Evolutionary conservation across 2,329 filamentous ascomycete genomes (phyloP).

Genomic region (Tolypocladium tundrense): DNA sequence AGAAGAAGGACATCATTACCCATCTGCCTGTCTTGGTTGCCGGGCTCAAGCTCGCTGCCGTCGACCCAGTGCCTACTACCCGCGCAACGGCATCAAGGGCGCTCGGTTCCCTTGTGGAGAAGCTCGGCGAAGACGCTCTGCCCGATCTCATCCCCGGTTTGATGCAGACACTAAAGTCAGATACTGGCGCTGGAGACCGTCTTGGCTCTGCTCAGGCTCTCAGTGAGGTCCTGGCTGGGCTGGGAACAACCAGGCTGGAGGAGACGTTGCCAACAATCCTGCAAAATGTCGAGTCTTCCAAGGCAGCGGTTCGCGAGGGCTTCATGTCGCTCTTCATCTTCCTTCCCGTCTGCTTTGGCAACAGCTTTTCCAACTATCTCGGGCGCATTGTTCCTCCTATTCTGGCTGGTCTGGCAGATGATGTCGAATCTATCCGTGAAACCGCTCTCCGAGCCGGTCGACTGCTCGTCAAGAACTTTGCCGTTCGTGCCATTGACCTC

Average conservation of each 20-base stretch:
- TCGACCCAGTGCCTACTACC: conserved; percentile 93
- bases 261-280: conserved; percentile 94
- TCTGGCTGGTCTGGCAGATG: conserved; percentile 85
- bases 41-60: conserved; percentile 77
- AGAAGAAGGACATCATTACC: conserved; percentile 83
- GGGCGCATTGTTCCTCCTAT: conserved; percentile 94
- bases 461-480: conserved; percentile 96
- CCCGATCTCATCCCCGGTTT: conserved; percentile 95
- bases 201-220: conserved; percentile 94
- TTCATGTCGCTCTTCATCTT: conserved; percentile 99
- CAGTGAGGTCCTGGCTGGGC: conserved; percentile 87
- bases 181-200: conserved; percentile 91
- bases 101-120: conserved; percentile 92
- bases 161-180: conserved; percentile 95
- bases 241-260: conserved; percentile 85
- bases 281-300: conserved; percentile 88
- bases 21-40: conserved; percentile 89
- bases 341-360: conserved; percentile 96
- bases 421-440: conserved; percentile 91
- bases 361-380: conserved; percentile 94
- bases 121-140: conserved; percentile 90
- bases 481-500: conserved; percentile 86
- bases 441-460: conserved; percentile 91
- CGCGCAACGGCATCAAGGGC: conserved; percentile 93
- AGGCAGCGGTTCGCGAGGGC: conserved; percentile 83